Base-by-base conservation (phyloP, 257 asterid genomes). In the Solanum sitiens region DNA sequence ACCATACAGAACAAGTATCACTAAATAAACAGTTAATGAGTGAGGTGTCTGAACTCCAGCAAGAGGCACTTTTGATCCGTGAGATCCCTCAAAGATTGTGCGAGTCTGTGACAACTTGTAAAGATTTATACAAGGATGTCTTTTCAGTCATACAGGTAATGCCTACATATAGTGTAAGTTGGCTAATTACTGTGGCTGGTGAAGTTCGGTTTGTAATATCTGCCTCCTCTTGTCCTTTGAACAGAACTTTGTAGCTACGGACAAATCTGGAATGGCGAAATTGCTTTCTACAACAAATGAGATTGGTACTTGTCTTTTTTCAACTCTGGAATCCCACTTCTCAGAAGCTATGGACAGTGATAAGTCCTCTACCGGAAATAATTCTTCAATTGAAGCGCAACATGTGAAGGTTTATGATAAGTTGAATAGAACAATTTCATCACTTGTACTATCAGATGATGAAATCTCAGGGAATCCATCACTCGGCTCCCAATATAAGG, bases 291-390 rank as follows among this genome's bases (percentile, higher is more conserved):
- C 95, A 71, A 89, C 96, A 87, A 91, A 94, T 84, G 98, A 95
- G 88, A 91, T 94, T 59, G 98, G 98, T 53, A 88, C 84, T 61
- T 71, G 92, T 76, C 93, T 96, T 77, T 91, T 96, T 91, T 91
- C 98, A 80, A 91, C 94, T 83, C 87, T 96, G 88, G 98, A 95
- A 92, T 93, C 96, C 86, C 93, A 92, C 89, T 90, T 96, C 75
- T 87, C 86, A 40, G 83, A 87, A 88, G 91, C 91, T 72, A 74
- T 71, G 88, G 94, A 92, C 88, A 89, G 91, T 27, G 83, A 89
- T 67, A 86, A 84, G 70, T 87, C 91, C 85, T 91, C 89, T 84
- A 68, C 82, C 3, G 67, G 79, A 79, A 88, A 89, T 74, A 92
- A 86, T 63, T 73, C 75, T 89, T 89, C 93, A 61, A n/a, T 90